Conservation (phyloP, 495 filamentous ascomycete genomes). For the Talaromyces thailandensis region DNA sequence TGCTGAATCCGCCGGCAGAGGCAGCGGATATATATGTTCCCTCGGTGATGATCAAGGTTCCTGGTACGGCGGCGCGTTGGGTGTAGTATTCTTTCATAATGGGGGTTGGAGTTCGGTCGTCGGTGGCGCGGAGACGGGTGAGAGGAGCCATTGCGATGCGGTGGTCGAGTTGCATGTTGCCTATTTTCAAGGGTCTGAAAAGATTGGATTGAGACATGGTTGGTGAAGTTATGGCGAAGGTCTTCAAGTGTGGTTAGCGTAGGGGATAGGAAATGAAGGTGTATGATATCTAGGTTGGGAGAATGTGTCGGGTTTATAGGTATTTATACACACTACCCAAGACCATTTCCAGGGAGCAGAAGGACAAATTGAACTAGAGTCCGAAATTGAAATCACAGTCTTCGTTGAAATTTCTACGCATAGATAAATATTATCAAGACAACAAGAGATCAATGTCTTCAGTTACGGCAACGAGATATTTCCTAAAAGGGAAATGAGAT, state of each 20-base stretch:
- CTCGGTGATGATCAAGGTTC: slow-evolving; percentile 48
- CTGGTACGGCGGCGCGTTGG: slow-evolving; percentile 40
- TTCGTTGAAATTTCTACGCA: not conserved
- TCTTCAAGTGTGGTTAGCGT: too few species aligned
- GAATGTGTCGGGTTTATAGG: not conserved
- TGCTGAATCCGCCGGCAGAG: slow-evolving; percentile 33
- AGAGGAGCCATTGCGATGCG: slow-evolving; percentile 43
- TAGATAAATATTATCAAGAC: not conserved
- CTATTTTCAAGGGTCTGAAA: slow-evolving; percentile 44
- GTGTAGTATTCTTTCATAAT: slow-evolving; percentile 42
- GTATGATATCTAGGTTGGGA: not conserved
- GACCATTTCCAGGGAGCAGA: not conserved
- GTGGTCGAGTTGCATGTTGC: slow-evolving; percentile 35
- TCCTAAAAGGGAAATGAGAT: slow-evolving; percentile 14
- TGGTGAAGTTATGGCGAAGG: slow-evolving; percentile 2
- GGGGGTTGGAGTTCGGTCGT: slow-evolving; percentile 22
- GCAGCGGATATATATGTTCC: slow-evolving; percentile 53
- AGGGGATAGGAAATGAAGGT: not conserved
- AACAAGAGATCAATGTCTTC: not conserved
- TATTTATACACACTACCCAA: not conserved
- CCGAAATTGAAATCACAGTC: not conserved
- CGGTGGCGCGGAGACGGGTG: slow-evolving; percentile 38
- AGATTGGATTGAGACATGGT: slow-evolving; percentile 15
- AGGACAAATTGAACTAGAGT: not conserved
- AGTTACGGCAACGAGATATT: slow-evolving; percentile 9